phyloP scores from a whole-genome alignment of 2,329 filamentous ascomycete species.

The Rachicladosporium sp. region DNA sequence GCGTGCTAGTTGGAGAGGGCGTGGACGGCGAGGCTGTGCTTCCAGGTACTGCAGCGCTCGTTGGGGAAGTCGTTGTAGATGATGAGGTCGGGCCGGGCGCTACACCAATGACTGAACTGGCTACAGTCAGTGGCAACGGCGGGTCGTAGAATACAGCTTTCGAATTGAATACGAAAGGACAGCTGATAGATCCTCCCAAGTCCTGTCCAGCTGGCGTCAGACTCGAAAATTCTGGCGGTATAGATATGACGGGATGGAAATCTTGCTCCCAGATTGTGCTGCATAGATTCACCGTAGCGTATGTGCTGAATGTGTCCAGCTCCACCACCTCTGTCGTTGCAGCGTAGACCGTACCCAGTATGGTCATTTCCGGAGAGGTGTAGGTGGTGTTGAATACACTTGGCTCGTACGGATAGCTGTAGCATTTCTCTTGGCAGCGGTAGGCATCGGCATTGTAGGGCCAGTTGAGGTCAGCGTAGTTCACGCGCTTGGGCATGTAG shows the following conservation, averaged over 20 bases:
- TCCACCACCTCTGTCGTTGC: neutral
- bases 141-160: conserved; percentile 14
- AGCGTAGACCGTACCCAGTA: neutral
- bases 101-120: too few species aligned
- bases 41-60: too few species aligned
- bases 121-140: conserved; percentile 1
- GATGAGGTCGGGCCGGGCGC: too few species aligned
- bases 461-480: conserved; percentile 13
- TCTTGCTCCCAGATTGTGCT: conserved; percentile 15
- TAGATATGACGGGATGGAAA: conserved; percentile 10
- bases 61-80: too few species aligned
- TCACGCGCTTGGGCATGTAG: conserved; percentile 5
- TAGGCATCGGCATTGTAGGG: conserved; percentile 12
- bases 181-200: neutral
- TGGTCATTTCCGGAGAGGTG: conserved; percentile 1
- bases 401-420: neutral
- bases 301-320: neutral
- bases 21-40: too few species aligned
- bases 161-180: conserved; percentile 4
- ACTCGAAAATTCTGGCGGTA: conserved; percentile 10
- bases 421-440: conserved; percentile 14
- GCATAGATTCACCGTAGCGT: conserved; percentile 11
- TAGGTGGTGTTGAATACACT: neutral
- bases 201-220: conserved; percentile 2
- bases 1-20: too few species aligned